Percentiles rank a stretch among this genome's conserved stretches.
Conservation (phyloP, 768 basidiomycete genomes). For the Rhizopogon salebrosus region DNA sequence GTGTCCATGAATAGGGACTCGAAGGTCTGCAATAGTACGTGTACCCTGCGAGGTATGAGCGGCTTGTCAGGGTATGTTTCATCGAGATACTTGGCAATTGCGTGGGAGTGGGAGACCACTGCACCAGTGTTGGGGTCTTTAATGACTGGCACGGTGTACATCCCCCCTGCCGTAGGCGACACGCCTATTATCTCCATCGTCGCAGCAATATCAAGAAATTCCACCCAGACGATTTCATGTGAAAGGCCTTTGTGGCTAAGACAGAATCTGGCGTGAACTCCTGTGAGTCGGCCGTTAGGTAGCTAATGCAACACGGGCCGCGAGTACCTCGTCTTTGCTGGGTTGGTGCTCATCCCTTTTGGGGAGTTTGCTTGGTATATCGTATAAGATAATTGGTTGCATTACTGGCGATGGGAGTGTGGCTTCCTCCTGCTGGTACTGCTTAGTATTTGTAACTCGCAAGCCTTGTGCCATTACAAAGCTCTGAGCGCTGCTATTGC, state of each 20-base stretch:
- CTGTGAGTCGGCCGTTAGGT: background rate
- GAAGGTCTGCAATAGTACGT: background rate
- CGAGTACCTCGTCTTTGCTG: background rate
- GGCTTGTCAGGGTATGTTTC: slow-evolving; percentile 32
- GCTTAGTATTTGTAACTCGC: background rate
- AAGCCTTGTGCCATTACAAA: background rate
- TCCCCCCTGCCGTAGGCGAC: background rate
- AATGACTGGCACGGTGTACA: slow-evolving; percentile 44
- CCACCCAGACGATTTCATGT: slow-evolving; percentile 45
- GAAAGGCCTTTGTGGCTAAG: slow-evolving; percentile 32
- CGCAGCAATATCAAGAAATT: slow-evolving; percentile 41
- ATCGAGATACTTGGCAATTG: slow-evolving; percentile 47
- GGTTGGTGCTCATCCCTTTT: background rate
- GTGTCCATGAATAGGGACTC: background rate
- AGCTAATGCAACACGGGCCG: background rate
- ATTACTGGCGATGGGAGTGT: background rate
- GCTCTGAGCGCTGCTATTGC: too few relatives aligned
- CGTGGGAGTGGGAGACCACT: slow-evolving; percentile 33
- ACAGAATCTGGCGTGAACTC: slow-evolving; percentile 15
- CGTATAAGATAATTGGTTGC: slow-evolving; percentile 1
- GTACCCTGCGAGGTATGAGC: background rate
- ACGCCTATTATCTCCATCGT: background rate
- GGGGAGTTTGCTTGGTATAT: background rate
- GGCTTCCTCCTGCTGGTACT: background rate
- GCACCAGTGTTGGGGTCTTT: slow-evolving; percentile 33